Evolutionary conservation across 345 rosid genomes (phyloP).

Genomic region (Brassica cretica): DNA sequence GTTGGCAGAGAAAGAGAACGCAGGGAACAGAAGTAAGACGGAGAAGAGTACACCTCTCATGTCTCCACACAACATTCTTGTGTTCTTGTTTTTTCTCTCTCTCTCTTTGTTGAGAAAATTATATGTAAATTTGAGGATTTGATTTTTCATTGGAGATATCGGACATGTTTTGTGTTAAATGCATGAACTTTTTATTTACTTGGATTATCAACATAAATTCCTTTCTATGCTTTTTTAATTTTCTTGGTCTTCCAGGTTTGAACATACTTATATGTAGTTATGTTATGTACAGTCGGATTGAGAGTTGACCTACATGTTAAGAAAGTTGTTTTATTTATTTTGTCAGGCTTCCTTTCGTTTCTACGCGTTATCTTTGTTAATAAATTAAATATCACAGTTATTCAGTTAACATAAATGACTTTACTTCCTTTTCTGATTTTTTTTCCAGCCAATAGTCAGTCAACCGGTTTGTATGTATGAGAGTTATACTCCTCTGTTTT

Average conservation of each 20-base stretch:
- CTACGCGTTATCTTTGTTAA: background rate
- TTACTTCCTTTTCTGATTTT: background rate
- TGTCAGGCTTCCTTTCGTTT: background rate
- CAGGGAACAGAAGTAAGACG: constrained; percentile 40
- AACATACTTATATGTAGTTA: background rate
- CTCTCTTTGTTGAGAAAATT: background rate
- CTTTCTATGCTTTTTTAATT: background rate
- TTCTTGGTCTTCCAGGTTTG: constrained; percentile 15
- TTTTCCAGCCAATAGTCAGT: background rate
- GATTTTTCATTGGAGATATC: constrained; percentile 13
- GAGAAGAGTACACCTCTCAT: constrained; percentile 41
- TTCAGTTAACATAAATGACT: background rate
- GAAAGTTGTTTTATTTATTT: background rate
- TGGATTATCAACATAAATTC: background rate
- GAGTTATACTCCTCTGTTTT: background rate
- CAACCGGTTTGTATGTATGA: background rate
- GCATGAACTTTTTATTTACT: constrained; percentile 11
- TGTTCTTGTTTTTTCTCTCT: background rate
- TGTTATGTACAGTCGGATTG: background rate
- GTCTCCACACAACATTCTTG: constrained; percentile 8
- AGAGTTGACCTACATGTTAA: constrained; percentile 16
- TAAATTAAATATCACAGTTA: background rate
- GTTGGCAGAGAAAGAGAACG: constrained; percentile 45
- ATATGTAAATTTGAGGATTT: background rate
- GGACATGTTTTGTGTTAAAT: constrained; percentile 15